Base-by-base conservation (phyloP, 2,329 filamentous ascomycete species). In the Cadophora luteo-olivacea region DNA sequence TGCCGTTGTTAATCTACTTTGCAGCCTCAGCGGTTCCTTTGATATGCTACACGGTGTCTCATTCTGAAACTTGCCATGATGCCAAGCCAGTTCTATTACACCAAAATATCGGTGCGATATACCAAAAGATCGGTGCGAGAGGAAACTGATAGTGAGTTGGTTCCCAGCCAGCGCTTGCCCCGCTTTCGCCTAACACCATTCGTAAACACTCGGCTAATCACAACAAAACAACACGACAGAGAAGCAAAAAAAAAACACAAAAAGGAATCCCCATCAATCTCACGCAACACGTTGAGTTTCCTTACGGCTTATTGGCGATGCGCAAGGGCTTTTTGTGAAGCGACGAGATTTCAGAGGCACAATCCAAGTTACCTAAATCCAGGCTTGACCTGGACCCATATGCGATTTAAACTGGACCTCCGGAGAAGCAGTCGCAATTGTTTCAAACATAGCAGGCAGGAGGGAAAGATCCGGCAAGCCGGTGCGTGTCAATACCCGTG, bases 401-500 rank as follows among this genome's bases (percentile, higher is more conserved):
- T 48, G 16, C 19, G 45, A n/a, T 48, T n/a, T n/a, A n/a, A 11
- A 41, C 45, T 48, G 45, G 22, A 48, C 45, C 45, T 22, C 45
- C 19, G 19, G 45, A 22, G 45, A 48, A 22, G 38, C 45, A 48
- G 45, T 48, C 45, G 19, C 45, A 48, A 48, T 48, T 48, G 45
- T 22, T 48, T 48, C 45, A 48, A 48, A 48, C 45, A n/a, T n/a
- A 48, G 45, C 45, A 48, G 54, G 54, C 54, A 58, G 54, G n/a
- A 22, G 33, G 32, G 54, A 58, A n/a, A 58, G 54, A 29, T 38
- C 54, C 54, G 32, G n/a, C 9, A 22, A 48, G 9, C 45, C 19
- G 45, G 45, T 48, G 45, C 4, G 33, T 36, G 32, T 32, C 54
- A 58, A 38, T 58, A 58, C 54, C 54, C 29, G 32, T 58, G 19